Evolutionary conservation across 805 yeast genomes (phyloP).

Genomic region (Starmerella etchellsii): DNA sequence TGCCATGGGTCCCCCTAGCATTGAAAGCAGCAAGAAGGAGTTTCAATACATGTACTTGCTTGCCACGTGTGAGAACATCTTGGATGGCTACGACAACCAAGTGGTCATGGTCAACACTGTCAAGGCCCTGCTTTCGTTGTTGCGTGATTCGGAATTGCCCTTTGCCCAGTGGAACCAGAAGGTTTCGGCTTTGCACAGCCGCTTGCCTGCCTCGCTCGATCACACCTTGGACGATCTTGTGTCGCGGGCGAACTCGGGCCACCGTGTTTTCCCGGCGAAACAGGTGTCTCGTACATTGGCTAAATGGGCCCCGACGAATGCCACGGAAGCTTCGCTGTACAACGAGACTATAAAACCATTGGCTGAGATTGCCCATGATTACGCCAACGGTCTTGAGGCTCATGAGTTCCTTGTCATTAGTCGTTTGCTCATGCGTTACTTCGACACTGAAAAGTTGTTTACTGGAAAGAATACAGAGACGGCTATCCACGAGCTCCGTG

Average conservation of each 20-base stretch:
- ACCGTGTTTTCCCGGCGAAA: slow-evolving; percentile 87
- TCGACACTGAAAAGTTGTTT: slow-evolving; percentile 64
- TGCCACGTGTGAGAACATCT: slow-evolving; percentile 58
- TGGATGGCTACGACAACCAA: slow-evolving; percentile 90
- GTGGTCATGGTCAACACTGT: slow-evolving; percentile 80
- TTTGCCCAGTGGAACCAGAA: slow-evolving; percentile 82
- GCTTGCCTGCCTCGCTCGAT: slow-evolving; percentile 72
- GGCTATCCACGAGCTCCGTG: slow-evolving; percentile 75
- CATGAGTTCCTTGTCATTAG: slow-evolving; percentile 76
- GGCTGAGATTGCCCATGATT: slow-evolving; percentile 53
- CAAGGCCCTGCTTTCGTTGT: slow-evolving; percentile 53
- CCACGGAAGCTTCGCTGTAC: slow-evolving; percentile 35
- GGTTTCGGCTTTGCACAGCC: slow-evolving; percentile 80
- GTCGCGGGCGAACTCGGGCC: slow-evolving; percentile 49
- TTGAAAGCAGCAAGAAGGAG: slow-evolving; percentile 73
- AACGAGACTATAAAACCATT: slow-evolving; percentile 58
- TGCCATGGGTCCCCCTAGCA: slow-evolving; percentile 67
- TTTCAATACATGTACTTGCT: slow-evolving; percentile 53
- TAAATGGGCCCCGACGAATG: slow-evolving; percentile 45
- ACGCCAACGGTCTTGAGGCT: slow-evolving; percentile 59
- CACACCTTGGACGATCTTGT: slow-evolving; percentile 49
- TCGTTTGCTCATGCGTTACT: slow-evolving; percentile 55
- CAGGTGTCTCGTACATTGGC: slow-evolving; percentile 61
- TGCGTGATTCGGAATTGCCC: slow-evolving; percentile 74
- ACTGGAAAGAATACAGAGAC: slow-evolving; percentile 48